Conservation (phyloP, 2,329 filamentous ascomycete genomes). For the Phyllosticta paracitricarpa region DNA sequence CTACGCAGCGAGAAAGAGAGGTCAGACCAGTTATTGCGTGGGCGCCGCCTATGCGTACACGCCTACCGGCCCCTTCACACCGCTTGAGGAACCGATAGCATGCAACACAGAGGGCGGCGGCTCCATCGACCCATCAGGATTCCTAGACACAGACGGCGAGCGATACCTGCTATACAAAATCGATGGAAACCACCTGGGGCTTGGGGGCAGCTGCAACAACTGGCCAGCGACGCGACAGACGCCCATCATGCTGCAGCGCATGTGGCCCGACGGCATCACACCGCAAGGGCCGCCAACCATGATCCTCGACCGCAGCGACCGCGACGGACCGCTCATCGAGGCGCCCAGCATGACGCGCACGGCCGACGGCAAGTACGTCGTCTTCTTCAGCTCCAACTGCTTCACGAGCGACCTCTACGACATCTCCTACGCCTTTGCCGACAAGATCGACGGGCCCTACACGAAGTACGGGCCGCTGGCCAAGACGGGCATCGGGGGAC, state of each 20-base stretch:
- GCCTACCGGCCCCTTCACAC: slow-evolving; percentile 44
- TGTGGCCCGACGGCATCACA: slow-evolving; percentile 43
- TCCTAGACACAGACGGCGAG: slow-evolving; percentile 43
- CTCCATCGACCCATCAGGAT: slow-evolving; percentile 54
- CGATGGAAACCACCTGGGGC: slow-evolving; percentile 49
- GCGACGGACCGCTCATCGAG: slow-evolving; percentile 49
- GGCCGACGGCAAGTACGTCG: slow-evolving; percentile 42
- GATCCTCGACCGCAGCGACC: slow-evolving; percentile 36
- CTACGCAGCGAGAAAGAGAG: slow-evolving; percentile 42
- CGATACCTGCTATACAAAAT: slow-evolving; percentile 57
- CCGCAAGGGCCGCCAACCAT: slow-evolving; percentile 40
- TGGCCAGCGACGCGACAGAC: slow-evolving; percentile 33
- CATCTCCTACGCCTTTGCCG: slow-evolving; percentile 48
- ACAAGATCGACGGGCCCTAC: slow-evolving; percentile 15
- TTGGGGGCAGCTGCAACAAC: slow-evolving; percentile 39
- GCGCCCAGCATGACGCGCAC: slow-evolving; percentile 46
- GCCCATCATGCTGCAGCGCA: slow-evolving; percentile 48
- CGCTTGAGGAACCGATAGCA: slow-evolving; percentile 39
- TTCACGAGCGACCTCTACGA: slow-evolving; percentile 47
- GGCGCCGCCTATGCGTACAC: slow-evolving; percentile 43
- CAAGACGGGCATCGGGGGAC: slow-evolving; percentile 9
- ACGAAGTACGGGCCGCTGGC: slow-evolving; percentile 10
- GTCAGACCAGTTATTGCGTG: slow-evolving; percentile 43
- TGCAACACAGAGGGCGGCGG: slow-evolving; percentile 42
- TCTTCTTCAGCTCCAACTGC: slow-evolving; percentile 55